phyloP scores from a whole-genome alignment of 495 filamentous ascomycete species.

The Daldinia grandis region DNA sequence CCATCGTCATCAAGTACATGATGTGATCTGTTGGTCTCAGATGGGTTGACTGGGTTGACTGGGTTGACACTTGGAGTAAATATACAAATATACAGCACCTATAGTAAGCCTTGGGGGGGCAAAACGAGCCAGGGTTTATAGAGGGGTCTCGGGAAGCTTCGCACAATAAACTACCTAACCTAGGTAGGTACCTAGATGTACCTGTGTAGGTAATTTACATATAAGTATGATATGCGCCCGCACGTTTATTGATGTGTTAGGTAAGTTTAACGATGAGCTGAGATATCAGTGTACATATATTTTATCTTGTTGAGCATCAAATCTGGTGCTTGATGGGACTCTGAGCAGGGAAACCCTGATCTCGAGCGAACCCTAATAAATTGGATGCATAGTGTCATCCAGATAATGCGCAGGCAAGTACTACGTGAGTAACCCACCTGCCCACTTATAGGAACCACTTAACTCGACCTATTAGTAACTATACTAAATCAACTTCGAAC shows the following conservation, averaged over 20 bases:
- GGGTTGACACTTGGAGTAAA: conserved; percentile 27
- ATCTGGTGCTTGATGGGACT: conserved; percentile 2
- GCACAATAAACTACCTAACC: not conserved
- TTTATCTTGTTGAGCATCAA: not conserved
- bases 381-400: conserved; percentile 16
- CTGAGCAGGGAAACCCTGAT: conserved; percentile 24
- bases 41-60: conserved; percentile 31
- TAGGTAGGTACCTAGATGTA: conserved; percentile 15
- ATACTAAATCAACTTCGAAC: conserved; percentile 5
- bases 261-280: not conserved
- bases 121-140: conserved; percentile 8
- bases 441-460: not conserved
- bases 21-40: not conserved
- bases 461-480: conserved; percentile 14
- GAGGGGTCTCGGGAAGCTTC: conserved; percentile 28
- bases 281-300: not conserved
- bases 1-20: conserved; percentile 11
- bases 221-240: too few species aligned
- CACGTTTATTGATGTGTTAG: too few species aligned
- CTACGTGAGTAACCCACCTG: not conserved
- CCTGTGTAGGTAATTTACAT: not conserved
- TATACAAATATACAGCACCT: conserved; percentile 6
- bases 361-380: conserved; percentile 18
- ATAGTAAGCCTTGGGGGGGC: conserved; percentile 11
- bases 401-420: not conserved